Evolutionary conservation across 352 stramenopile species (phyloP), one percentile per base, ranked within the genome.

Genomic region (Phytopythium oedochilum): DNA sequence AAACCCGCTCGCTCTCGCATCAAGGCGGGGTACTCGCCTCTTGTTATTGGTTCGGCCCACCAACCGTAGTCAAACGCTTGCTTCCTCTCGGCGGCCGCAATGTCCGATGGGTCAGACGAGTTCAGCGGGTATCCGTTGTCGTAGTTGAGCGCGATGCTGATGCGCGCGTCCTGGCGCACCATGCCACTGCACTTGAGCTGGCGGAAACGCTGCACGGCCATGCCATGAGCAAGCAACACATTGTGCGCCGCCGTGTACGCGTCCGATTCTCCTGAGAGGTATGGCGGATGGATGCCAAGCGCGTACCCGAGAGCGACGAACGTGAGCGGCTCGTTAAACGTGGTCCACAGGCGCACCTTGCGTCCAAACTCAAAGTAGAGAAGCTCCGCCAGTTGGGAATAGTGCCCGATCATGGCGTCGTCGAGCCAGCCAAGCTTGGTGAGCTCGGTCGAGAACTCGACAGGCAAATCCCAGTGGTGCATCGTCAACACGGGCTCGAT

Each of bases 61-160:
- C 90, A 98, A 14, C 76, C 89, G 22, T 96, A 68, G 43, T 83
- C 70, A 54, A 96, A 97, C 28, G 93, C 68, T 55, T 94, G 83
- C 36, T 78, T 75, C 56, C 86, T 72, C 47, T 83, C 64, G 5
- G 84, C 83, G n/a, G 88, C 86, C 10, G 66, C 66, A 11, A 72
- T 63, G 36, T 75, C 64, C 6, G 46, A 35, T 17, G 66, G 47
- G 18, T 60, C 55, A 0, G 68, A 57, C 23, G 75, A 70, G 60
- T 95, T 87, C 14, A 88, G 70, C 64, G 80, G 96, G 20, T 68
- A 70, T 9, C 46, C 53, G 25, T 60, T 69, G 66, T 97, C 89
- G 36, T 65, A 71, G 57, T 86, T 92, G 57, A 97, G 78, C 3
- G 86, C 86, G n/a, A 97, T 96, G 17, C 89, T 88, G 58, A 98